phyloP scores from a whole-genome alignment of 2,329 filamentous ascomycete species.

The Beauveria caledonica region DNA sequence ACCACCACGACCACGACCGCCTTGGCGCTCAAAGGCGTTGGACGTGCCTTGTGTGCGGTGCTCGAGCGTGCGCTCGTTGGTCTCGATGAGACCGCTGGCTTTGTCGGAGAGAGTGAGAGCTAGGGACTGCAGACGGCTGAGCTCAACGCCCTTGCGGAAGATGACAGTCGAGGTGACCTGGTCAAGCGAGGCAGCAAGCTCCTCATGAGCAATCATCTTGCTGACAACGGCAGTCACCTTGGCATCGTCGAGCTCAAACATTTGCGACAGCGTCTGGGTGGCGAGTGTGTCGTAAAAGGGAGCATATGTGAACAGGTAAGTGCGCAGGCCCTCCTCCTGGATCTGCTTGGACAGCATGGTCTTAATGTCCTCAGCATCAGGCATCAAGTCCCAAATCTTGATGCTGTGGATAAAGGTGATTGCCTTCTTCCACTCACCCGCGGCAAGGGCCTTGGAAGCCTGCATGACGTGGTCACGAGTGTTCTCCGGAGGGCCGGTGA shows the following conservation, averaged over 20 bases:
- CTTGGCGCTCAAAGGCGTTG: slow-evolving; percentile 91
- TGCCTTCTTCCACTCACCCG: slow-evolving; percentile 97
- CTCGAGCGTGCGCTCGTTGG: slow-evolving; percentile 94
- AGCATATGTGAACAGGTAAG: slow-evolving; percentile 98
- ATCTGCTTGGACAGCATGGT: slow-evolving; percentile 95
- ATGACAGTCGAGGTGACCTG: slow-evolving; percentile 96
- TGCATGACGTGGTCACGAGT: slow-evolving; percentile 99
- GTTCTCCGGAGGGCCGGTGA: slow-evolving; percentile 97
- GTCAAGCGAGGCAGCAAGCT: slow-evolving; percentile 90
- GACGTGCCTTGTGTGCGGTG: slow-evolving; percentile 93
- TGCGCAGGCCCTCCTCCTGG: slow-evolving; percentile 95
- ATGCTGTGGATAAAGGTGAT: slow-evolving; percentile 91
- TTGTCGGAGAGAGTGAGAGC: slow-evolving; percentile 93
- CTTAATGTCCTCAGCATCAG: slow-evolving; percentile 89
- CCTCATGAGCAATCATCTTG: slow-evolving; percentile 99
- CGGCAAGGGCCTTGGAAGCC: slow-evolving; percentile 91
- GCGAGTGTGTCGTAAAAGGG: slow-evolving; percentile 98
- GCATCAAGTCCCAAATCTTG: slow-evolving; percentile 99
- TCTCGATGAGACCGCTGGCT: slow-evolving; percentile 90
- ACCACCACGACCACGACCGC: slow-evolving; percentile 65
- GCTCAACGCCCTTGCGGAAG: slow-evolving; percentile 98
- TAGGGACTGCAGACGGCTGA: slow-evolving; percentile 89
- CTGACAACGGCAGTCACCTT: slow-evolving; percentile 94
- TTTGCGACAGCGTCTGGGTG: slow-evolving; percentile 72
- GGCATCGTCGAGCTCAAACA: slow-evolving; percentile 89